Base-by-base conservation (phyloP, 2,329 filamentous ascomycete species). In the Colletotrichum tofieldiae region DNA sequence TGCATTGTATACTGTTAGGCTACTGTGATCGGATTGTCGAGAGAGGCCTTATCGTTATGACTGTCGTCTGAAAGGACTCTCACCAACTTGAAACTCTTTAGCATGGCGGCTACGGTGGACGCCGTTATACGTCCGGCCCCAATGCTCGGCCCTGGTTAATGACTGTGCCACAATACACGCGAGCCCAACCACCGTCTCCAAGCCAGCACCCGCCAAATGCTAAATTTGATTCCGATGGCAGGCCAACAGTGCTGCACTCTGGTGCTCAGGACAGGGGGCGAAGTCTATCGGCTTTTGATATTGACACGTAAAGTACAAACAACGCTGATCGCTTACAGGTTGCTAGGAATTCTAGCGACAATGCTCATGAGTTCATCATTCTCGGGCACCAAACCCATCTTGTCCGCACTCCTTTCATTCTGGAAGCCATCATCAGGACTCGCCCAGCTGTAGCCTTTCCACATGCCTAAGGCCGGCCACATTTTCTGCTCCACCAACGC, bases 361-460 rank as follows among this genome's bases (percentile, higher is more conserved):
- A 69, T 69, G 37, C 41, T 69, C 69, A 69, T 69, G 7, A 72
- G 59, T 29, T 69, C 65, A 16, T 72, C 69, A 41, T 60, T 59
- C 23, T 64, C 47, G 39, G 69, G 65, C 41, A 69, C 32, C 39
- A 26, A 43, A 20, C 69, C 69, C 66, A 72, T 69, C 52, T 54
- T 55, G 3, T 72, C 65, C 35, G 55, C 39, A 18, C 59, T 69
- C 18, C 82, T 80, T 11, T 77, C 59, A 73, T 87, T 86, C 7
- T 82, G 79, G 74, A 85, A 88, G 0, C 76, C 80, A 35, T 81
- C 79, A 2, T 82, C 85, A 1, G 91, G 91, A 74, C 90, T 92
- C 51, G 85, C 83, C 92, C 92, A 93, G 3, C 87, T 84, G 75
- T 87, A 92, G 73, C 91, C 90, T 75, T 88, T 88, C 86, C 91